Evolutionary conservation across 192 early-diverging fungal genomes (phyloP).

Genomic region (Umbelopsis isabellina): DNA sequence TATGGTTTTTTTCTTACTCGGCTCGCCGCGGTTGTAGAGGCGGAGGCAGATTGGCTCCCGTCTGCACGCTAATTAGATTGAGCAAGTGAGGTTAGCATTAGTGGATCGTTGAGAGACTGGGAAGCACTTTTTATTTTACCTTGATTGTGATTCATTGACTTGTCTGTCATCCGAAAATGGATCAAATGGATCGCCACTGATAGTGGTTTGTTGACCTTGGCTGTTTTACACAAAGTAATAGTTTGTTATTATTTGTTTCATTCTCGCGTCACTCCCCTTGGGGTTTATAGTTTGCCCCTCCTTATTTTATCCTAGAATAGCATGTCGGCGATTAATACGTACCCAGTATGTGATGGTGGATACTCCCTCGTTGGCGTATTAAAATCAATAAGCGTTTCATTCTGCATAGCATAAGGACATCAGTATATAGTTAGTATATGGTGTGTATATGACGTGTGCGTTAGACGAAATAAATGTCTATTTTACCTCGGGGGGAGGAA

Average conservation of each 20-base stretch:
- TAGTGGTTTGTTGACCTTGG: neutral
- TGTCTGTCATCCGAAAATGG: slow-evolving; percentile 37
- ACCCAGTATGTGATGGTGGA: neutral
- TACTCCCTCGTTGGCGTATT: slow-evolving; percentile 8
- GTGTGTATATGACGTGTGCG: too few species aligned
- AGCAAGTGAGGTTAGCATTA: neutral
- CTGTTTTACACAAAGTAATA: neutral
- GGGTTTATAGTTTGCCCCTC: slow-evolving; percentile 10
- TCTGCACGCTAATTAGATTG: slow-evolving; percentile 1
- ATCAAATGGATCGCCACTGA: slow-evolving; percentile 31
- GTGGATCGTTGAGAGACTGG: neutral
- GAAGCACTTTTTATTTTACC: slow-evolving; percentile 6
- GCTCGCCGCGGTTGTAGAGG: slow-evolving; percentile 8
- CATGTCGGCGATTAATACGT: slow-evolving; percentile 2
- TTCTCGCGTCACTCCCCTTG: neutral
- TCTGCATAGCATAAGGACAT: too few species aligned
- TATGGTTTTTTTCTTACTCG: neutral
- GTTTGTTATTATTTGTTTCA: slow-evolving; percentile 15
- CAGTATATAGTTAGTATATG: too few species aligned
- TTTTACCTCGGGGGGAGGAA: too few species aligned
- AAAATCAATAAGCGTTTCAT: slow-evolving; percentile 11
- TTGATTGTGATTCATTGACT: slow-evolving; percentile 5
- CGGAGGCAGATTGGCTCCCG: neutral
- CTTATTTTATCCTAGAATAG: slow-evolving; percentile 19
- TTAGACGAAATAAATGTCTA: too few species aligned